These are phyloP conservation scores for Chlorella sp. DNA, from an alignment of 139 green algal species.

Conservation along the genomic window DNA sequence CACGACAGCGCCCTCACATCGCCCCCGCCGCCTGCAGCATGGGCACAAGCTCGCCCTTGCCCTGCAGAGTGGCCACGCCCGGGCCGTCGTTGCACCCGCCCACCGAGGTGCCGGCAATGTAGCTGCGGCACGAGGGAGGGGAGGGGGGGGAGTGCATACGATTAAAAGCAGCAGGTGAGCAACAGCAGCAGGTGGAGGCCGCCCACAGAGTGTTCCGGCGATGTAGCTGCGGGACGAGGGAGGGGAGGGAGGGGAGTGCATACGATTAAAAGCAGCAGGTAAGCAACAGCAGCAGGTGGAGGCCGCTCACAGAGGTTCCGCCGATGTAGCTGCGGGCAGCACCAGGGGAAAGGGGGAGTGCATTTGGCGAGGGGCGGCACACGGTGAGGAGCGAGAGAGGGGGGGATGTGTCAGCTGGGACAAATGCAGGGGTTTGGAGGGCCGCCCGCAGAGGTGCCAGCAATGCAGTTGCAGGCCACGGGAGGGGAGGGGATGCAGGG, in stretches of 20 bases:
- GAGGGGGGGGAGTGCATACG: not conserved
- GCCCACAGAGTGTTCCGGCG: constrained; percentile 37
- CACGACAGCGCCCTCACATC: constrained; percentile 36
- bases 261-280: too few species aligned
- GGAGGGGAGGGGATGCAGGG: too few species aligned
- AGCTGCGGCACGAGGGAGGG: too few species aligned
- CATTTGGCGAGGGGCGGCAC: too few species aligned
- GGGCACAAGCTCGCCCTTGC: constrained; percentile 66
- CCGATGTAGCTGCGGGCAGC: not conserved
- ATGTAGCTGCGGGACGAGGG: not conserved
- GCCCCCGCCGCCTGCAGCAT: constrained; percentile 67
- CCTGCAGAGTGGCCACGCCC: constrained; percentile 63
- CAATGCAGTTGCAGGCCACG: not conserved
- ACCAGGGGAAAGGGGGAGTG: not conserved
- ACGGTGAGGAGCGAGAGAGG: not conserved
- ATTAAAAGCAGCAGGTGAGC: too few species aligned
- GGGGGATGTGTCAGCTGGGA: not conserved
- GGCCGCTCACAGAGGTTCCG: constrained; percentile 51
- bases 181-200: too few species aligned
- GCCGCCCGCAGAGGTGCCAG: not conserved
- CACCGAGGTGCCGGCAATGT: constrained; percentile 7
- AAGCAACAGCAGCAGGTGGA: too few species aligned
- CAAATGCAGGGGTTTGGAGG: not conserved
- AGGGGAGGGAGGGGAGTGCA: not conserved
- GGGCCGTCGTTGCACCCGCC: constrained; percentile 81